These are phyloP conservation scores for Chaetomidium leptoderma DNA, from an alignment of 495 filamentous ascomycete genomes.

Conservation along the genomic window DNA sequence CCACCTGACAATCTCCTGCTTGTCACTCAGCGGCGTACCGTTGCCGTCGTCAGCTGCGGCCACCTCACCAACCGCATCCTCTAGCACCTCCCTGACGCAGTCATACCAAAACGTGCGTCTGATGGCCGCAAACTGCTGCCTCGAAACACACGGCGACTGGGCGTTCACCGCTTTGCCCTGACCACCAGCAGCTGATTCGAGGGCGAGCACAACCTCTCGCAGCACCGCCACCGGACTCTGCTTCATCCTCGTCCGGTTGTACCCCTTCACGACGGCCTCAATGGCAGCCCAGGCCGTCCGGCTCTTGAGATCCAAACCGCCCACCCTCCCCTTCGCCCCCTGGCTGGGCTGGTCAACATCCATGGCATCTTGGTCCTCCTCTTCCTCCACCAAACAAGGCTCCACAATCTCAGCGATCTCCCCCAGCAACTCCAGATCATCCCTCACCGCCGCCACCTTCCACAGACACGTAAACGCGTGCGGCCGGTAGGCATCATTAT, in stretches of 20 bases:
- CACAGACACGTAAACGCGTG: constrained; percentile 70
- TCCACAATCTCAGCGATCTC: constrained; percentile 62
- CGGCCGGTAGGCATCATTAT: constrained; percentile 74
- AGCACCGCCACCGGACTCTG: constrained; percentile 32
- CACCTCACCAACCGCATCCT: constrained; percentile 18
- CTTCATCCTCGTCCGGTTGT: constrained; percentile 38
- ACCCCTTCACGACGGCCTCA: constrained; percentile 39
- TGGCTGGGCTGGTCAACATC: constrained; percentile 45
- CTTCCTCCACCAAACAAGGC: constrained; percentile 52
- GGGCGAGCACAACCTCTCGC: constrained; percentile 25
- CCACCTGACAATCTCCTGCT: constrained; percentile 25
- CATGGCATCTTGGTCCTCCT: constrained; percentile 58
- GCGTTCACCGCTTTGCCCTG: constrained; percentile 5
- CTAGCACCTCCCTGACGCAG: constrained; percentile 29
- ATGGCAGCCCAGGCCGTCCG: constrained; percentile 38
- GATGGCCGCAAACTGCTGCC: constrained; percentile 25
- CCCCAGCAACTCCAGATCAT: constrained; percentile 61
- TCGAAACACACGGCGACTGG: constrained; percentile 27
- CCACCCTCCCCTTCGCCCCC: constrained; percentile 18
- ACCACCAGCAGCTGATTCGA: constrained; percentile 20
- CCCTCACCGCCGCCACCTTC: constrained; percentile 59
- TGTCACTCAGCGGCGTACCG: constrained; percentile 12
- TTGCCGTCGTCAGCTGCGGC: constrained; percentile 27
- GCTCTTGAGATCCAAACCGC: constrained; percentile 30
- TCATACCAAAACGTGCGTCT: constrained; percentile 36